Evolutionary conservation across 139 green algal genomes (phyloP).

Genomic region (Coelastrella sp.): DNA sequence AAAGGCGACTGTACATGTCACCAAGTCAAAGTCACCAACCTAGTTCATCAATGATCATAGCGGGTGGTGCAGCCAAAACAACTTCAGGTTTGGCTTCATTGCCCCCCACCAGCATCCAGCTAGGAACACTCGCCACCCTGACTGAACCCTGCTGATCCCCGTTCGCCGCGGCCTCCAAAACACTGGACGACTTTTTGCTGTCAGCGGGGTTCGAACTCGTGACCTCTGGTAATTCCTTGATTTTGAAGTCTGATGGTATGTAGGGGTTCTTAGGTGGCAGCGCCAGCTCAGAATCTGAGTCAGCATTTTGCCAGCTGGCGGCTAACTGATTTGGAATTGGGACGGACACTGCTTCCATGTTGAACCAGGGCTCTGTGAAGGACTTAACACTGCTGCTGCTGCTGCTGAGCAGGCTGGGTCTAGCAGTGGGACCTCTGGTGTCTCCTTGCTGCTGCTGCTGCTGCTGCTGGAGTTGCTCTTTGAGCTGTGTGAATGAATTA

Average conservation of each 20-base stretch:
- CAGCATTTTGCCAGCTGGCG: conserved; percentile 6
- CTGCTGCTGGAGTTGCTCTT: conserved; percentile 12
- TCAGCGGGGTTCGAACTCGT: background rate
- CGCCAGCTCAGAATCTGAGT: conserved; percentile 64
- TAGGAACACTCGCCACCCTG: background rate
- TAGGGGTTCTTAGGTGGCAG: conserved; percentile 90
- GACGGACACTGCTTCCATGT: conserved; percentile 50
- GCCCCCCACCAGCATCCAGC: conserved; percentile 2
- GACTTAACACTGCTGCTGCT: conserved; percentile 43
- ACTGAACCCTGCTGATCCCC: background rate
- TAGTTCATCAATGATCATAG: conserved; percentile 73
- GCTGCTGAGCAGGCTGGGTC: conserved; percentile 6
- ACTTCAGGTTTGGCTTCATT: conserved; percentile 25
- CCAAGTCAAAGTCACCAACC: conserved; percentile 45
- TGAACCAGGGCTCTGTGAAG: conserved; percentile 85
- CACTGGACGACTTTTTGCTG: background rate
- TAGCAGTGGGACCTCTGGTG: background rate
- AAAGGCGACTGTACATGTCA: too few species aligned
- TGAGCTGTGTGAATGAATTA: conserved; percentile 52
- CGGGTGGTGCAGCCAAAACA: conserved; percentile 65
- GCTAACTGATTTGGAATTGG: conserved; percentile 38
- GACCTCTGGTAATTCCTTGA: conserved; percentile 44
- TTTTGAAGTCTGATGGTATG: conserved; percentile 84
- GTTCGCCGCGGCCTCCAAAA: conserved; percentile 1
- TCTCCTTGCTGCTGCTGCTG: conserved; percentile 13